Conservation (phyloP, 2,329 filamentous ascomycete genomes). For the Grosmannia serpens region DNA sequence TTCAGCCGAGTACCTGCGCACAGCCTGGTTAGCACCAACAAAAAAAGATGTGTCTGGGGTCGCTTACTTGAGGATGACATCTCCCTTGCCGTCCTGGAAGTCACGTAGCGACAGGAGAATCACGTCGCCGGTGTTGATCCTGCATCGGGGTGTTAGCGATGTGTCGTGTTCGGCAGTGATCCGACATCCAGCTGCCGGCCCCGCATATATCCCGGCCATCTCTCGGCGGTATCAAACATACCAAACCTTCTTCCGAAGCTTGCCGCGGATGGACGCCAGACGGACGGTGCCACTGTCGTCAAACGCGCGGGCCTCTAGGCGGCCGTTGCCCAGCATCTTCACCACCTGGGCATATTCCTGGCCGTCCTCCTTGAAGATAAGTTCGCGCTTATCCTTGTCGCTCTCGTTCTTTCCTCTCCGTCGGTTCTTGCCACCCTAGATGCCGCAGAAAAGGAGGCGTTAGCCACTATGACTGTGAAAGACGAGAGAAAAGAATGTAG, state of each 20-base stretch:
- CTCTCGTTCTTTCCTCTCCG: conserved; percentile 98
- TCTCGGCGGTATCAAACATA: not conserved
- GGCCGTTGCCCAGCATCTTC: conserved; percentile 48
- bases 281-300: conserved; percentile 83
- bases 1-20: conserved; percentile 57
- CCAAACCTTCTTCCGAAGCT: conserved; percentile 99
- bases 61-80: conserved; percentile 74
- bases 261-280: conserved; percentile 61
- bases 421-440: conserved; percentile 81
- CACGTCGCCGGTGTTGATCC: conserved; percentile 78
- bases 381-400: conserved; percentile 97
- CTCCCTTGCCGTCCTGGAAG: conserved; percentile 83
- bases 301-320: conserved; percentile 78
- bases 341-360: conserved; percentile 70
- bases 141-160: not conserved
- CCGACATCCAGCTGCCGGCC: not conserved
- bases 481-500: conserved; percentile 2
- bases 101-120: conserved; percentile 71
- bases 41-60: not conserved
- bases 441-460: not conserved
- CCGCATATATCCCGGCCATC: not conserved
- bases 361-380: conserved; percentile 97
- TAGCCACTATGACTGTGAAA: conserved; percentile 21
- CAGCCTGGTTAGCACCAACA: not conserved
- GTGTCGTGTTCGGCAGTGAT: not conserved